phyloP scores from a whole-genome alignment of 768 basidiomycete species.

The Stropharia rugosoannulata region DNA sequence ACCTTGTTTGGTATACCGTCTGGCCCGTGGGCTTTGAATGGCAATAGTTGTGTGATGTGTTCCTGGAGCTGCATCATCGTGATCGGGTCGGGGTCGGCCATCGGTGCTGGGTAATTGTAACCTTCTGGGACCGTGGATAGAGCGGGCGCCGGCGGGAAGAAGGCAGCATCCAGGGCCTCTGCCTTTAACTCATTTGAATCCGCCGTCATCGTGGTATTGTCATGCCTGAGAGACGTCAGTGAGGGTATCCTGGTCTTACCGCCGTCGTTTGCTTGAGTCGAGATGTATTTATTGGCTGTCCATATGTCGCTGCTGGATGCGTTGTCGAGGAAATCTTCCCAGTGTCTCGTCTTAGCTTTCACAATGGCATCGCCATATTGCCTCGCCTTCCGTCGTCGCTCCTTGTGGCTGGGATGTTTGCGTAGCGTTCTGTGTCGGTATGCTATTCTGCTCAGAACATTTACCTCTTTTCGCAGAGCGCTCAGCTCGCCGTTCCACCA shows the following conservation, averaged over 20 bases:
- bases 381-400: slow-evolving; percentile 4
- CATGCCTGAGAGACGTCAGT: slow-evolving; percentile 1
- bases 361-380: slow-evolving; percentile 14
- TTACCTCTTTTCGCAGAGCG: slow-evolving; percentile 7
- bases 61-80: slow-evolving; percentile 2
- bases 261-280: slow-evolving; percentile 16
- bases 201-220: slow-evolving; percentile 8
- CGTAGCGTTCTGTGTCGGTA: not conserved
- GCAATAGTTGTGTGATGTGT: slow-evolving; percentile 19
- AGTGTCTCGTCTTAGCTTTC: slow-evolving; percentile 21
- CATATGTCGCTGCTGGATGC: slow-evolving; percentile 7
- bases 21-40: slow-evolving; percentile 30
- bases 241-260: slow-evolving; percentile 20
- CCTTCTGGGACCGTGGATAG: no score
- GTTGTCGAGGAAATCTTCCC: slow-evolving; percentile 24
- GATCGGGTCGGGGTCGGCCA: not conserved
- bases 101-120: slow-evolving; percentile 6
- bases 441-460: slow-evolving; percentile 11
- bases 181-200: slow-evolving; percentile 12
- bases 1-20: slow-evolving; percentile 29
- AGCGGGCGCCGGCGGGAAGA: slow-evolving; percentile 10
- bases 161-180: slow-evolving; percentile 1
- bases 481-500: slow-evolving; percentile 27
- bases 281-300: slow-evolving; percentile 20
- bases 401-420: slow-evolving; percentile 23